phyloP scores from a whole-genome alignment of 225 moss, liverwort and hornwort species.

The Marchantia paleacea region DNA sequence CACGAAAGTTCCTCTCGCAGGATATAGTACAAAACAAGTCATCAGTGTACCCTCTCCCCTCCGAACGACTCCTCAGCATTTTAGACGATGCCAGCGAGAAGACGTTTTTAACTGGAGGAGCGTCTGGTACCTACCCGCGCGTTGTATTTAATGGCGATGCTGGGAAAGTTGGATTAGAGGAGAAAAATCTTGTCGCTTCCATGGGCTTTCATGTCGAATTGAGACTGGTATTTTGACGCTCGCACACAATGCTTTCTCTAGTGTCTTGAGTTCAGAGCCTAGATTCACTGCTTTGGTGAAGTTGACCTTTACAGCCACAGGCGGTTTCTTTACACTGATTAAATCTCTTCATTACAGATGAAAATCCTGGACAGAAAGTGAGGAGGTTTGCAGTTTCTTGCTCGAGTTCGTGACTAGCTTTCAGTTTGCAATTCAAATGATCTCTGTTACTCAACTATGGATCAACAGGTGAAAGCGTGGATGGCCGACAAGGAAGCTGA shows the following conservation, averaged over 20 bases:
- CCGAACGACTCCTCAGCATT: slow-evolving; percentile 52
- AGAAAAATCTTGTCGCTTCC: slow-evolving; percentile 65
- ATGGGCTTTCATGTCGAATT: slow-evolving; percentile 72
- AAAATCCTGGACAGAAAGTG: neutral
- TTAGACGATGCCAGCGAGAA: slow-evolving; percentile 82
- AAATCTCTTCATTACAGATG: neutral
- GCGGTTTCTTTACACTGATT: neutral
- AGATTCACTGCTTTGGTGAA: neutral
- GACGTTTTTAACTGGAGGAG: slow-evolving; percentile 61
- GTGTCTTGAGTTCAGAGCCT: neutral
- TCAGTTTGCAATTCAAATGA: neutral
- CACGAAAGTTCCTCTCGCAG: slow-evolving; percentile 29
- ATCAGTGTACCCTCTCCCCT: slow-evolving; percentile 30
- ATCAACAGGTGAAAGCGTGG: slow-evolving; percentile 80
- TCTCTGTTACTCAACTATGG: neutral
- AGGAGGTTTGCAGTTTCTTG: neutral
- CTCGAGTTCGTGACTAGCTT: neutral
- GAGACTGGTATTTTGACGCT: slow-evolving; percentile 46
- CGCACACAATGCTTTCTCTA: neutral
- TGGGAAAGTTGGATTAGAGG: slow-evolving; percentile 61
- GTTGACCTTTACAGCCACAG: too few species aligned
- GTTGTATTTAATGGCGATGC: slow-evolving; percentile 53
- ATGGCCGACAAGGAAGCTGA: slow-evolving; percentile 76
- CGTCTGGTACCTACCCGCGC: slow-evolving; percentile 37
- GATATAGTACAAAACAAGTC: slow-evolving; percentile 52